phyloP scores from a whole-genome alignment of 805 yeast genomes.

The Yamadazyma scolyti region DNA sequence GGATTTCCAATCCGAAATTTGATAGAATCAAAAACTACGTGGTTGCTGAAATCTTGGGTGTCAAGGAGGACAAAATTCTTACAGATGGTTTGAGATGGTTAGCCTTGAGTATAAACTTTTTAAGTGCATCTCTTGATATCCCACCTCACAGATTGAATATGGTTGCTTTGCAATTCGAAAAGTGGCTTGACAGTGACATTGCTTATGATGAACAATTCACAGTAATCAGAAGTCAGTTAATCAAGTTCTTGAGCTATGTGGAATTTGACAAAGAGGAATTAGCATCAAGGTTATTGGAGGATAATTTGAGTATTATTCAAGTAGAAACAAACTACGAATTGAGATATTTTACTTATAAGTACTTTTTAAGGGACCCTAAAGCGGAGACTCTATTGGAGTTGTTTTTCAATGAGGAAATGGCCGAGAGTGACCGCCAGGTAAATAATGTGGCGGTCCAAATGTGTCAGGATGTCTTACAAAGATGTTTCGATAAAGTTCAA shows the following conservation, averaged over 20 bases:
- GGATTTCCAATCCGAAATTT: conserved; percentile 34
- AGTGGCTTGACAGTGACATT: conserved; percentile 61
- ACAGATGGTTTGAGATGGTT: conserved; percentile 44
- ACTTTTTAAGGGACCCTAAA: conserved; percentile 11
- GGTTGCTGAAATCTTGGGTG: conserved; percentile 65
- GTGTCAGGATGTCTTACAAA: conserved; percentile 32
- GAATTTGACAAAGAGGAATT: conserved; percentile 5
- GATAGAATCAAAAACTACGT: conserved; percentile 55
- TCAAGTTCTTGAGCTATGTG: conserved; percentile 37
- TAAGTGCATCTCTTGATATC: conserved; percentile 29
- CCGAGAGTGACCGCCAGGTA: conserved; percentile 17
- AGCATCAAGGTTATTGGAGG: conserved; percentile 22
- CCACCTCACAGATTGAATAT: conserved; percentile 64
- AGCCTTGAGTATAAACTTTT: conserved; percentile 44
- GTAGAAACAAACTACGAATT: conserved; percentile 37
- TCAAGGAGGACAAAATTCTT: conserved; percentile 38
- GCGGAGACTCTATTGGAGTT: conserved; percentile 42
- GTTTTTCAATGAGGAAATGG: conserved; percentile 24
- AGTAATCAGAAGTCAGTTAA: conserved; percentile 47
- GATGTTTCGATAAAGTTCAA: conserved; percentile 17
- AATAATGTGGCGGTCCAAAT: conserved; percentile 26
- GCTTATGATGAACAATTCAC: conserved; percentile 57
- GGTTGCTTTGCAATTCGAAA: conserved; percentile 50
- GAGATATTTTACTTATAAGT: conserved; percentile 42
- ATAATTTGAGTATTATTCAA: conserved; percentile 41